These are phyloP conservation scores for Ascochyta lentis DNA, from an alignment of 2,329 filamentous ascomycete species.

Conservation along the genomic window DNA sequence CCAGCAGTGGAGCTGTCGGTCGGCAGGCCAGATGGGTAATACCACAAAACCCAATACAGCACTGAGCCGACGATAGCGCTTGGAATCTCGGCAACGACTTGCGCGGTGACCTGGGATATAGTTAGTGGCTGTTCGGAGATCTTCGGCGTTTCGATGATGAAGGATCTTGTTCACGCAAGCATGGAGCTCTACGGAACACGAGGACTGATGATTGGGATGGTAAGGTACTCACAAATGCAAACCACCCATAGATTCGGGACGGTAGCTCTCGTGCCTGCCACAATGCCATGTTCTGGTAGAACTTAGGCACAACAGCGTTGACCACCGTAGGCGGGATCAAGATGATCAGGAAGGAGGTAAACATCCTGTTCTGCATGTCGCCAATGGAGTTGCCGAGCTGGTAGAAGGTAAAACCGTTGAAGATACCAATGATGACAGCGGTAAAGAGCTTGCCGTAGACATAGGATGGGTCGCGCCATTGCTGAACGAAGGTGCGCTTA, in stretches of 20 bases:
- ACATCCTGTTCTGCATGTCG: conserved; percentile 80
- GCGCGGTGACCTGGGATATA: conserved; percentile 62
- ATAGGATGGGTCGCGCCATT: conserved; percentile 80
- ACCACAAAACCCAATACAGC: conserved; percentile 78
- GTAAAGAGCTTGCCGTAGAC: conserved; percentile 79
- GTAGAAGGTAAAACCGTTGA: conserved; percentile 83
- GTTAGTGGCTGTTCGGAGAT: neutral
- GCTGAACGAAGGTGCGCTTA: conserved; percentile 72
- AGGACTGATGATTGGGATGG: no score
- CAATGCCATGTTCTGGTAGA: conserved; percentile 73
- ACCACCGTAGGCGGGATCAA: conserved; percentile 72
- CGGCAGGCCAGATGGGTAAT: conserved; percentile 75
- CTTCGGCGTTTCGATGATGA: neutral
- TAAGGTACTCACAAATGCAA: conserved; percentile 62
- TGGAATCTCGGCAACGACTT: conserved; percentile 76
- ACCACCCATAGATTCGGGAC: conserved; percentile 77
- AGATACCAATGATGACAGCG: conserved; percentile 73
- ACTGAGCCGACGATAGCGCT: conserved; percentile 68
- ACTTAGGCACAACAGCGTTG: conserved; percentile 78
- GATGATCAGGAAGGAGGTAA: conserved; percentile 69
- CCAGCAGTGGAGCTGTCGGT: conserved; percentile 69
- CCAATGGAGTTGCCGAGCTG: conserved; percentile 68
- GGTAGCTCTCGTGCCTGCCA: conserved; percentile 78
- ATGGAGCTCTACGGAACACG: neutral
- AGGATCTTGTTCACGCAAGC: neutral